Base-by-base conservation (phyloP, 345 rosid genomes). In the Cardamine occulta region DNA sequence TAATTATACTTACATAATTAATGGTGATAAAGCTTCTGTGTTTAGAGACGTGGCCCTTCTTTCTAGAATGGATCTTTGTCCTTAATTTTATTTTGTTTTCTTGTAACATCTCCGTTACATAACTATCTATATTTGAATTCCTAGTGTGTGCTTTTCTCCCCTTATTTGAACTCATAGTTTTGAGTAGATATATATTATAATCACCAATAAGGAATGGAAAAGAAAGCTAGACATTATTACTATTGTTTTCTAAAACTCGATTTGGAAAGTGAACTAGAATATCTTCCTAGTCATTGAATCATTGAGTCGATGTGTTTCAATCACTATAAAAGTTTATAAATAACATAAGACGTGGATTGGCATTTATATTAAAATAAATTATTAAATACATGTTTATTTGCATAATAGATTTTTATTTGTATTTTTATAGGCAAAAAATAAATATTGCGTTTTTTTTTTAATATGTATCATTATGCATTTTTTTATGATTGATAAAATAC, bases 41-140 rank as follows among this genome's bases (percentile, higher is more conserved):
- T 63, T 71, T 77, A 35, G 72, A 64, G 65, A 71, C 72, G 54
- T 77, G 80, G 73, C 80, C 72, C 80, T 56, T 57, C 76, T 71
- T 77, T 71, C 80, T 64, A 77, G 58, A 64, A 64, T 71, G 67
- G 76, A 64, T 77, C 67, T 77, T 71, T 77, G 80, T 77, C 72
- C 23, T 44, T 77, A 11, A 28, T 47, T 70, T 55, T 44, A 21
- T 32, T 23, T 49, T 60, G 35, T 8, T 53, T 62, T 24, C 63
- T 60, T 49, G 15, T 58, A 75, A 34, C 34, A 55, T 66, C 4
- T 58, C 52, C 55, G 28, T 21, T 52, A 52, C 53, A 58, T 66
- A 53, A 34, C 49, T 66, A n/a, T 31, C 12, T 47, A 13, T 68
- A 29, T 49, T 21, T 75, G 17, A 52, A 53, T 53, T 52, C 74